Base-by-base conservation (phyloP, 148 eudicot species). In the Persicaria tinctoria region DNA sequence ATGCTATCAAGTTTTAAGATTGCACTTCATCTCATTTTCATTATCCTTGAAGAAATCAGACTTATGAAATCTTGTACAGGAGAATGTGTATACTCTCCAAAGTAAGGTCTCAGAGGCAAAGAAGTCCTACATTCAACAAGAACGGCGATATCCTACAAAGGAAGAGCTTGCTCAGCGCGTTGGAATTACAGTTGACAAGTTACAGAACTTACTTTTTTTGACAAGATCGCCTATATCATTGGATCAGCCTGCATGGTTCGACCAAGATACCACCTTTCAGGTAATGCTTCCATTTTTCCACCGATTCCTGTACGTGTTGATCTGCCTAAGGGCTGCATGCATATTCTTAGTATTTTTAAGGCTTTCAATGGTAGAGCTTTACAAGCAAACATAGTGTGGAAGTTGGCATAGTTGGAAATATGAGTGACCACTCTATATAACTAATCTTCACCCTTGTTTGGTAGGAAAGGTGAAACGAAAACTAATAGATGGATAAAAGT, bases 191-290 rank as follows among this genome's bases (percentile, higher is more conserved):
- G 93, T 89, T 53, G 89, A 92, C 72, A 92, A 85, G 82, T 73
- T 92, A 81, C 83, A 87, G 32, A 87, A 71, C 44, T 80, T 96
- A 84, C 80, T 83, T 3, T 74, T 49, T 77, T 68, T 83, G 74
- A 83, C 82, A 50, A 82, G 92, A 80, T 66, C 78, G 72, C 93
- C 97, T 74, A 82, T 96, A 74, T 95, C 98, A 47, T 77, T 92
- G 82, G 87, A 95, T 74, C 88, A 86, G 74, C 78, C 96, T 74
- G 79, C 92, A 46, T 92, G 91, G 92, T 46, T 75, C 20, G 96
- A 90, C 75, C 93, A 90, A 77, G 78, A 77, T 76, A 87, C 92
- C 57, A 92, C 97, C 68, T 86, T 79, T 78, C 97, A 92, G 96
- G 98, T 88, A 75, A 20, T n/a, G 5, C 49, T 73, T 79, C 71